Base-by-base conservation (phyloP, 768 basidiomycete genomes). In the Pilatotrama ljubarskyi region DNA sequence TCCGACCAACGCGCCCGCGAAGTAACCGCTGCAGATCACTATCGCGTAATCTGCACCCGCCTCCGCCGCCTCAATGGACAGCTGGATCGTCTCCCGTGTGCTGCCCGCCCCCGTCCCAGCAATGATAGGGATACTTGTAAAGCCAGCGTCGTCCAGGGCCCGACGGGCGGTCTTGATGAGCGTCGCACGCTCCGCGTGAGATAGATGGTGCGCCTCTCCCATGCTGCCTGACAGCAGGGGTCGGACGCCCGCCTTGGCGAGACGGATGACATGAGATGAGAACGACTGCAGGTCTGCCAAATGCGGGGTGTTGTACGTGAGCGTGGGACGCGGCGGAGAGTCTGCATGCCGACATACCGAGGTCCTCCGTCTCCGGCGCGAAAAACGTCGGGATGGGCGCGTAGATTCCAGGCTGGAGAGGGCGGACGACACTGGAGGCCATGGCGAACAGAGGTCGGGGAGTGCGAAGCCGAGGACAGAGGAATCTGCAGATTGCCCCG, bases 351-450 rank as follows among this genome's bases (percentile, higher is more conserved):
- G 40, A 77, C 84, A 66, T 68, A 91, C 93, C 93, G 57, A 96
- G 81, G 66, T 95, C 91, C 72, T 95, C 90, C 44, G 85, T 82
- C 40, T 80, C 81, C 3, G 80, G 78, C 22, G 85, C 72, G 78
- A 93, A 95, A 77, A 95, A 95, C 18, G 92, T 84, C 37, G 87
- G 91, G 66, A 96, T 83, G 36, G 95, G 95, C 10, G 90, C 88
- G 74, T 82, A 95, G 55, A 96, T 83, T 44, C 94, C 93, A 25
- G 91, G 73, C 58, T 77, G 82, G 64, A 96, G 78, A n/a, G 82
- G 80, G 58, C 90, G 86, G 60, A 75, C 69, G 51, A 55, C 35
- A 25, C 58, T 46, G 42, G 59, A 46, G 32, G 56, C 46, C 60
- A 57, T 61, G 48, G 37, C 51, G 29, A 42, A 40, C 44, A 36